Percentiles rank a stretch among this genome's conserved stretches.
Evolutionary conservation across 176 grass and related monocot genomes (phyloP).

Genomic region (Aegilops sharonensis): DNA sequence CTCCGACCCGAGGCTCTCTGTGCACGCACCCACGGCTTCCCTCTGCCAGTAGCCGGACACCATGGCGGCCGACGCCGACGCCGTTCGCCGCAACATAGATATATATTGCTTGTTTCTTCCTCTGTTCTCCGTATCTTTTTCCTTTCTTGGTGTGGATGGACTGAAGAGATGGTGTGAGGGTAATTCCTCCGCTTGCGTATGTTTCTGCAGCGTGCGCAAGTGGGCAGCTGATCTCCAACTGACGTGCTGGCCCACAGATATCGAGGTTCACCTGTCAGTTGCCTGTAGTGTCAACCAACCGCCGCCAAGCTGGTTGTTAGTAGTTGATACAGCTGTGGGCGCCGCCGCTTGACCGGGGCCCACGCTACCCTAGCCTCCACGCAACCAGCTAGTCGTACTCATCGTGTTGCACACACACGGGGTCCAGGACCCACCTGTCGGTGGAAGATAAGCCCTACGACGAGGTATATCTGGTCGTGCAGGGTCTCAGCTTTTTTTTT

Average conservation of each 20-base stretch:
- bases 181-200: no score
- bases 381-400: neutral
- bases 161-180: neutral
- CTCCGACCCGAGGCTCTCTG: conserved; percentile 75
- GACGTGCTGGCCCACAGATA: neutral
- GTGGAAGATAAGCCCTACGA: no score
- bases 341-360: neutral
- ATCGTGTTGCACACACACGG: neutral
- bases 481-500: no score
- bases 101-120: neutral
- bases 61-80: neutral
- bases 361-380: neutral
- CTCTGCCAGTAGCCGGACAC: neutral
- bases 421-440: neutral
- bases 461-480: no score
- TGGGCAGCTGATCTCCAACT: neutral
- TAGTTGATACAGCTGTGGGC: neutral
- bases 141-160: conserved; percentile 8
- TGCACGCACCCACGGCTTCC: conserved; percentile 45
- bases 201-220: neutral
- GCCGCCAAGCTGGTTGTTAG: neutral
- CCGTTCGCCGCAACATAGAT: conserved; percentile 7
- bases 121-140: neutral
- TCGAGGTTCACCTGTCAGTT: neutral
- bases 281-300: neutral